Conservation (phyloP, 2,329 filamentous ascomycete genomes). For the Alternaria ventricosa region DNA sequence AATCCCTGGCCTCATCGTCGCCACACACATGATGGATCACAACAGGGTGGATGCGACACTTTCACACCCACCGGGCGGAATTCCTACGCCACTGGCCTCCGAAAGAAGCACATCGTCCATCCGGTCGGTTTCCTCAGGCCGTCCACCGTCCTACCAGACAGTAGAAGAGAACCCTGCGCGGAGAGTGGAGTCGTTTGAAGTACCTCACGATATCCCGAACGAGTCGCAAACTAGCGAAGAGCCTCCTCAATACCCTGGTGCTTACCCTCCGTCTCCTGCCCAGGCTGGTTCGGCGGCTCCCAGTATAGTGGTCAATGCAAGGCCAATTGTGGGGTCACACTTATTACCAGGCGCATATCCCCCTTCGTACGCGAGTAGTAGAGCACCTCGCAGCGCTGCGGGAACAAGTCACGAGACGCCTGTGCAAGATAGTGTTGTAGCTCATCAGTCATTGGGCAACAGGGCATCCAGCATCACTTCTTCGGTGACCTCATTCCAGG, state of each 20-base stretch:
- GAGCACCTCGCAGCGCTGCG: neutral
- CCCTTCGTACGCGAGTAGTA: neutral
- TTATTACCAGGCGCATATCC: neutral
- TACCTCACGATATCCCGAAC: neutral
- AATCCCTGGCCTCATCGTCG: too few species aligned
- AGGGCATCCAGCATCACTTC: neutral
- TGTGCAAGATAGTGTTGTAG: neutral
- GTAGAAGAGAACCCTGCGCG: neutral
- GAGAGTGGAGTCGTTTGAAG: neutral
- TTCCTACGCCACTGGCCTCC: neutral
- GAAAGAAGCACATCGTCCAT: neutral
- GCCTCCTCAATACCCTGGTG: neutral
- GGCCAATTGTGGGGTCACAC: neutral
- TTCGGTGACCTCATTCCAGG: neutral
- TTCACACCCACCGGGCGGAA: fast-evolving
- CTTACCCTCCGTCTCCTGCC: neutral
- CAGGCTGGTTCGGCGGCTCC: neutral
- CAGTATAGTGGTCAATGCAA: neutral
- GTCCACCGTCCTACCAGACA: neutral
- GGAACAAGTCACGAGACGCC: neutral
- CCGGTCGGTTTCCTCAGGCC: neutral
- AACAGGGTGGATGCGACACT: fast-evolving
- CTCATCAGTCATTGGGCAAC: neutral
- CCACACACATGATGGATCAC: neutral
- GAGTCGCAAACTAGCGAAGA: neutral